phyloP scores from a whole-genome alignment of 1,139 yeast genomes.

The Taphrina pruni region DNA sequence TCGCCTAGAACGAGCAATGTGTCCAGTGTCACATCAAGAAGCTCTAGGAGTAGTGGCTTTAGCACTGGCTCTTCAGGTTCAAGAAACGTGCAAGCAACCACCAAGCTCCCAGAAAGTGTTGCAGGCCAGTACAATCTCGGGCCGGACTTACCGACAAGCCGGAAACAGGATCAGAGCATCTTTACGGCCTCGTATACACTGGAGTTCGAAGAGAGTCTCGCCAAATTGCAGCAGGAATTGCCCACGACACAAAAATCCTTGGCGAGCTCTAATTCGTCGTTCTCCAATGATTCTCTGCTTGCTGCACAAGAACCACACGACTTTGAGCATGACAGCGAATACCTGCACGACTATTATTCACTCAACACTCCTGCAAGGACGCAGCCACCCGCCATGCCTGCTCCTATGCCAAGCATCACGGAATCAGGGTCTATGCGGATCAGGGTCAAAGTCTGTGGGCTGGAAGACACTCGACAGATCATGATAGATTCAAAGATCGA shows the following conservation, averaged over 20 bases:
- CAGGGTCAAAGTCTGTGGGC: conserved; percentile 38
- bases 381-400: neutral
- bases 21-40: conserved; percentile 1
- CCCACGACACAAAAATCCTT: neutral
- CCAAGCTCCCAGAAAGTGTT: neutral
- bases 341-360: conserved; percentile 1
- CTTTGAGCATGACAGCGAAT: neutral
- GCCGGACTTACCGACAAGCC: neutral
- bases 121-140: neutral
- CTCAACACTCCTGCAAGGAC: conserved; percentile 5
- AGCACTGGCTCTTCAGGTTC: neutral
- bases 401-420: neutral
- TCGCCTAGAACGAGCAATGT: conserved; percentile 7
- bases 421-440: conserved; percentile 9
- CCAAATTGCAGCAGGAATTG: conserved; percentile 1
- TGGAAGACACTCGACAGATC: conserved; percentile 39
- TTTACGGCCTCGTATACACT: neutral
- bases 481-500: conserved; percentile 15
- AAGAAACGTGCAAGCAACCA: neutral
- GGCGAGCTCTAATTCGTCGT: conserved; percentile 10
- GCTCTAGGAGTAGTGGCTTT: neutral
- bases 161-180: neutral
- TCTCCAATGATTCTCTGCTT: conserved; percentile 6
- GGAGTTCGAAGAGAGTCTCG: neutral
- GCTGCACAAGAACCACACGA: neutral